These are phyloP conservation scores for Odontarrhena argentea DNA, from an alignment of 345 rosid species.

Conservation along the genomic window DNA sequence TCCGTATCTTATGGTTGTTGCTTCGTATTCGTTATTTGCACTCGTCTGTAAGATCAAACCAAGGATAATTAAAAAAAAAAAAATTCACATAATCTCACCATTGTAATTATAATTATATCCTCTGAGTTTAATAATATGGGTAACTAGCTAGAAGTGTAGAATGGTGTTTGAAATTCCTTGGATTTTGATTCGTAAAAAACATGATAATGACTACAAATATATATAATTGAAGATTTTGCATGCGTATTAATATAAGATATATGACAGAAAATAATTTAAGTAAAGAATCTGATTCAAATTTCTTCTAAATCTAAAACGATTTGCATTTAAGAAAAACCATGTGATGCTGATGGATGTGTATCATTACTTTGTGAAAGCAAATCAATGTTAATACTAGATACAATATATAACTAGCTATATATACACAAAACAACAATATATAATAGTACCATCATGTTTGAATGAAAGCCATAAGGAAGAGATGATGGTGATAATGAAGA, in stretches of 20 bases:
- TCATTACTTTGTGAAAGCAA: conserved; percentile 22
- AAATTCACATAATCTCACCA: background rate
- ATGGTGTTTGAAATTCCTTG: background rate
- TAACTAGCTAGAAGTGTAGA: background rate
- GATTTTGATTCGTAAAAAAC: background rate
- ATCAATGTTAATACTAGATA: conserved; percentile 11
- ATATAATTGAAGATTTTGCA: conserved; percentile 11
- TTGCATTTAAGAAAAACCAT: conserved; percentile 19
- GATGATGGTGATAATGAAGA: conserved; percentile 60
- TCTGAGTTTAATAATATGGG: background rate
- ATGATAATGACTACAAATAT: conserved; percentile 1
- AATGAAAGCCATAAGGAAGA: conserved; percentile 61
- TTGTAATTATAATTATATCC: background rate
- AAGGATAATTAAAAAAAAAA: background rate
- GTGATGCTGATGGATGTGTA: background rate
- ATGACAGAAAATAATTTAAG: conserved; percentile 5
- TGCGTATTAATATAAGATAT: background rate
- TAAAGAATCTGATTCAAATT: conserved; percentile 12
- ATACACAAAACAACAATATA: background rate
- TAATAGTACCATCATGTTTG: conserved; percentile 61
- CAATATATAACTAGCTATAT: background rate
- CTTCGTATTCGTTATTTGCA: conserved; percentile 54
- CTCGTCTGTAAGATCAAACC: conserved; percentile 62
- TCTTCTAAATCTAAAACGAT: conserved; percentile 33
- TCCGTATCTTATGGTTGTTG: conserved; percentile 59